Base-by-base conservation (phyloP, 495 filamentous ascomycete species). In the Trichocladium uniseriatum region DNA sequence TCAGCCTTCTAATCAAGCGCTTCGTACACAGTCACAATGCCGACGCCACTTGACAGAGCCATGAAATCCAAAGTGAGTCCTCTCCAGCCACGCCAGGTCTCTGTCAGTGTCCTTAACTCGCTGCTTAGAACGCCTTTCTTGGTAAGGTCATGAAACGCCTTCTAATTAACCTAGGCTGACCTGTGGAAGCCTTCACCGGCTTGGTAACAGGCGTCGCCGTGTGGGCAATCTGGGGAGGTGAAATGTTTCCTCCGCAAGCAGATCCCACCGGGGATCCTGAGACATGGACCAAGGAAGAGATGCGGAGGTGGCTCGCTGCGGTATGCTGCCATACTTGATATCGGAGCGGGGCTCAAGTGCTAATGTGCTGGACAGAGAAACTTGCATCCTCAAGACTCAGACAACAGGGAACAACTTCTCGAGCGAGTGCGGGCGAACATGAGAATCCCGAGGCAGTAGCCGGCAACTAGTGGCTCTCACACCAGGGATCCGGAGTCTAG, bases 191-290 rank as follows among this genome's bases (percentile, higher is more conserved):
- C 38, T 95, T 95, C 63, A 78, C 84, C 14, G 87, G 86, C 19
- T 79, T 94, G 53, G 81, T 95, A 36, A 84, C 87, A 3, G 88
- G 85, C 3, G 89, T 84, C 6, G 83, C 89, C 6, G 84, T 60
- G 15, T 95, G 83, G 81, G 76, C 82, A 2, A 94, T 95, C 51
- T 87, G 84, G 83, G 84, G 86, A 43, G 75, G 78, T 21, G 86
- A 88, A 49, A 75, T 94, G 54, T 89, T 95, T 53, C 87, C 88
- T 1, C 56, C 71, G 0, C 66, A 80, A 44, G 52, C 66, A 21
- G 89, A 94, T 63, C 89, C 89, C n/a, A 83, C 68, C 43, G 89
- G 89, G 70, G 80, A 87, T 49, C 88, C 87, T 3, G 74, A 79
- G 28, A 74, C 66, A 18, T 92, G 87, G 87, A 83, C 84, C 18